A percentile compares a stretch with the other conserved stretches of the same genome.
Evolutionary conservation across 352 stramenopile genomes (phyloP).

Genomic region (Peronospora farinosa): DNA sequence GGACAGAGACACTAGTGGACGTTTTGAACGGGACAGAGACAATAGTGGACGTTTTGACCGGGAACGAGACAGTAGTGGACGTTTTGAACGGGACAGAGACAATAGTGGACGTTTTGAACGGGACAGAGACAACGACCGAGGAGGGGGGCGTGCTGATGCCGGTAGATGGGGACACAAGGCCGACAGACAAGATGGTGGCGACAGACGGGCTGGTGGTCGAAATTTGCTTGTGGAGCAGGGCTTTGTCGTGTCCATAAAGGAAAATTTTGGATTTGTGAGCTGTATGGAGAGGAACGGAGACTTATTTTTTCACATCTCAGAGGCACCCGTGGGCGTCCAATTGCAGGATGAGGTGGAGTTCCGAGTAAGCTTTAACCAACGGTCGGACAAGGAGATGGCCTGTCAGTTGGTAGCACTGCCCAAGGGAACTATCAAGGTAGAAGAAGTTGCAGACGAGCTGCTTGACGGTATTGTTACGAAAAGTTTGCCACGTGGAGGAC

Average conservation of each 20-base stretch:
- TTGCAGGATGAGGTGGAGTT: slow-evolving; percentile 74
- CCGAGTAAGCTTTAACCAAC: slow-evolving; percentile 64
- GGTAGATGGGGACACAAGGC: slow-evolving; percentile 20
- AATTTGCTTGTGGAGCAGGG: slow-evolving; percentile 33
- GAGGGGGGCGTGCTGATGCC: slow-evolving; percentile 18
- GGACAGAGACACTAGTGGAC: too few relatives aligned
- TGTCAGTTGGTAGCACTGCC: slow-evolving; percentile 55
- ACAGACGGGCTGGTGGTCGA: background rate
- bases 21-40: slow-evolving; percentile 13
- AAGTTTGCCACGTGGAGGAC: slow-evolving; percentile 36
- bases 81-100: slow-evolving; percentile 13
- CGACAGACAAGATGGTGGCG: slow-evolving; percentile 12
- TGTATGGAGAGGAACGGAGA: slow-evolving; percentile 62
- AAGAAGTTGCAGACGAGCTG: slow-evolving; percentile 53
- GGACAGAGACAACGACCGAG: slow-evolving; percentile 3
- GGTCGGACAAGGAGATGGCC: slow-evolving; percentile 67
- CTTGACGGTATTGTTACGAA: slow-evolving; percentile 61
- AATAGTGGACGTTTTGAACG: slow-evolving; percentile 13
- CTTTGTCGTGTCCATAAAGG: slow-evolving; percentile 44
- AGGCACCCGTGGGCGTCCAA: slow-evolving; percentile 61
- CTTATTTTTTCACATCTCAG: slow-evolving; percentile 79
- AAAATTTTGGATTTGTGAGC: slow-evolving; percentile 57
- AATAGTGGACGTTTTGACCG: slow-evolving; percentile 9
- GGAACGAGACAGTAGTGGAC: too few relatives aligned
- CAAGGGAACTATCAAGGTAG: slow-evolving; percentile 70